phyloP scores from a whole-genome alignment of 1,284 basidiomycete species.

The Inonotus hispidus region DNA sequence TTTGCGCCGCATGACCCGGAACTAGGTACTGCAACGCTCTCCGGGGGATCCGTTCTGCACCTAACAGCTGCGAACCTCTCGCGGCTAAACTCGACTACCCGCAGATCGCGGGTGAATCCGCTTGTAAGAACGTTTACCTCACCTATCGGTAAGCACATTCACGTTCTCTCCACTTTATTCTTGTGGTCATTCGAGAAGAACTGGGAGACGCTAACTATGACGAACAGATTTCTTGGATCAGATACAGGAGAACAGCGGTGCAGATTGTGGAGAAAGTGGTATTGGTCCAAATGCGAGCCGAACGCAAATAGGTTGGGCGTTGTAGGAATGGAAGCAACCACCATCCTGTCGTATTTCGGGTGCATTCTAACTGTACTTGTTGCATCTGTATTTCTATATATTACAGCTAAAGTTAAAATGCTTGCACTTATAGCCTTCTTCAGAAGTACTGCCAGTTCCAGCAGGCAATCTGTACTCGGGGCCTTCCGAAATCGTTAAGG shows the following conservation, averaged over 20 bases:
- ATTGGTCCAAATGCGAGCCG: not conserved
- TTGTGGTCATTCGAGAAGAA: no score
- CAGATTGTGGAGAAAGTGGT: not conserved
- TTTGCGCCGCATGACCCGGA: not conserved
- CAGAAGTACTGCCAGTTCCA: no score
- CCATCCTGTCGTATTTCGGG: not conserved
- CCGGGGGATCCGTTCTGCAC: not conserved
- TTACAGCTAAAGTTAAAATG: no score
- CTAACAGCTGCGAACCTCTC: constrained; percentile 14
- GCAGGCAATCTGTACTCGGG: constrained; percentile 3
- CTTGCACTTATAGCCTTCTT: no score
- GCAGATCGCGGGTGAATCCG: constrained; percentile 9
- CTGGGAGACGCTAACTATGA: not conserved
- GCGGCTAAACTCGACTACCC: not conserved
- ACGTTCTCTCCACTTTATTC: no score
- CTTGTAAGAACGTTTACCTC: constrained; percentile 12
- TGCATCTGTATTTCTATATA: no score
- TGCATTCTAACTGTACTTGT: not conserved
- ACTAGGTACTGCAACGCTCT: not conserved
- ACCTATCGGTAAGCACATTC: constrained; percentile 7
- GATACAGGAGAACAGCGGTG: not conserved
- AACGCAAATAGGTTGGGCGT: not conserved
- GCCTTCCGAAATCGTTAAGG: constrained; percentile 8
- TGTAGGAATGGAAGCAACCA: not conserved
- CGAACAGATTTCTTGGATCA: not conserved